These are phyloP conservation scores for Marchantia paleacea DNA, from an alignment of 225 moss, liverwort and hornwort species.

Conservation along the genomic window DNA sequence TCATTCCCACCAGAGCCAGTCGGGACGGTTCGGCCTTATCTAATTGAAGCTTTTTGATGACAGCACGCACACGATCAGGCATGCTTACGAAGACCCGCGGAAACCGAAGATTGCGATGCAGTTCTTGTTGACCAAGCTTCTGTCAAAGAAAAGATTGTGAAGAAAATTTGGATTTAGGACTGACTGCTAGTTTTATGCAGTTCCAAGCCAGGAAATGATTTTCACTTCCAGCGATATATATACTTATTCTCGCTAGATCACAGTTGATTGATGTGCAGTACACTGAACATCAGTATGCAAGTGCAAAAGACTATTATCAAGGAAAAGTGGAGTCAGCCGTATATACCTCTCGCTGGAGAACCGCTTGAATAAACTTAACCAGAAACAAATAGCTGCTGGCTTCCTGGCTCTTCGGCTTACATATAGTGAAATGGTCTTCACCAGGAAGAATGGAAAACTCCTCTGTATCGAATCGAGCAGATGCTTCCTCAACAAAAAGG, in stretches of 20 bases:
- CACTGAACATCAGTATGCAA: not conserved
- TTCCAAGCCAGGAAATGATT: too few relatives aligned
- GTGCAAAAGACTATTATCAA: not conserved
- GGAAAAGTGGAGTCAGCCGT: not conserved
- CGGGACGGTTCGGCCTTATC: not conserved
- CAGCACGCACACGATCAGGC: not conserved
- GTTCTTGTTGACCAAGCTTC: not conserved
- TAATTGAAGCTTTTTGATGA: not conserved
- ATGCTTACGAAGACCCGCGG: not conserved
- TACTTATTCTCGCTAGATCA: too few relatives aligned
- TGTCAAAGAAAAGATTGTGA: not conserved
- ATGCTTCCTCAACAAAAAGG: not conserved
- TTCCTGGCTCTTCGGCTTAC: not conserved
- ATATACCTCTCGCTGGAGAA: not conserved
- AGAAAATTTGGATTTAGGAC: too few relatives aligned
- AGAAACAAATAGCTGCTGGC: not conserved
- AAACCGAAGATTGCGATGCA: not conserved
- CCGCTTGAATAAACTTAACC: not conserved
- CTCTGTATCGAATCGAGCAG: not conserved
- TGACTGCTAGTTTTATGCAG: too few relatives aligned
- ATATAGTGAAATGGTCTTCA: not conserved
- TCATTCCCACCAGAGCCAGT: not conserved
- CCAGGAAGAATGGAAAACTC: not conserved
- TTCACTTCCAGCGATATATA: too few relatives aligned
- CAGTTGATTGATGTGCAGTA: not conserved